Evolutionary conservation across 306 rosid genomes (phyloP).

Genomic region (Clitoria ternatea): DNA sequence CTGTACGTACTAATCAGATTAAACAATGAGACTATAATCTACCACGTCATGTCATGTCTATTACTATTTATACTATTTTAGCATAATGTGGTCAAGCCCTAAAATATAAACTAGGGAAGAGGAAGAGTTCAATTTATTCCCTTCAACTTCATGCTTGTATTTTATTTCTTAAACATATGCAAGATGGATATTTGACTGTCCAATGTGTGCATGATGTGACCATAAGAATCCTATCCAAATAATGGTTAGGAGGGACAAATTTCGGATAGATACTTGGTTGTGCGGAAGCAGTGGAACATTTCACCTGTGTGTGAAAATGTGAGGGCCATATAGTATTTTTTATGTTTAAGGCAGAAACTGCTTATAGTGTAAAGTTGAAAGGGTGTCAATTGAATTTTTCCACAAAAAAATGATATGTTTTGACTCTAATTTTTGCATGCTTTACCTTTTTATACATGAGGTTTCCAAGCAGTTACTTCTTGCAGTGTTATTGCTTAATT

Average conservation of each 20-base stretch:
- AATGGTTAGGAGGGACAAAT: neutral
- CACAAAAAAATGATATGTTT: neutral
- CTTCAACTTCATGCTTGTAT: neutral
- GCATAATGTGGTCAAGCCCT: neutral
- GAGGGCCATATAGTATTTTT: neutral
- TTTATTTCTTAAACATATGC: neutral
- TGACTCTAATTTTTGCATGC: neutral
- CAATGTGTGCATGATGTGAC: neutral
- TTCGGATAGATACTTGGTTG: too few species aligned
- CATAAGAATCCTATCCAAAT: neutral
- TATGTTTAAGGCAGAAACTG: neutral
- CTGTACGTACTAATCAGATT: conserved; percentile 50
- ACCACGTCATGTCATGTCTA: conserved; percentile 3
- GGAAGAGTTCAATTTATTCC: neutral
- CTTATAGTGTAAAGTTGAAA: neutral
- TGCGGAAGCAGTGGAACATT: neutral
- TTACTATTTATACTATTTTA: neutral
- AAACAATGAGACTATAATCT: neutral
- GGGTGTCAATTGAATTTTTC: neutral
- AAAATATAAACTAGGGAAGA: neutral
- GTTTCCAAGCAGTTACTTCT: neutral
- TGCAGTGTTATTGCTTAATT: conserved; percentile 4
- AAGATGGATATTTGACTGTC: neutral
- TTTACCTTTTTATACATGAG: neutral
- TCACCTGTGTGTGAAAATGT: neutral